Base-by-base conservation (phyloP, 192 early-diverging fungal genomes). In the Coemansia sp. region DNA sequence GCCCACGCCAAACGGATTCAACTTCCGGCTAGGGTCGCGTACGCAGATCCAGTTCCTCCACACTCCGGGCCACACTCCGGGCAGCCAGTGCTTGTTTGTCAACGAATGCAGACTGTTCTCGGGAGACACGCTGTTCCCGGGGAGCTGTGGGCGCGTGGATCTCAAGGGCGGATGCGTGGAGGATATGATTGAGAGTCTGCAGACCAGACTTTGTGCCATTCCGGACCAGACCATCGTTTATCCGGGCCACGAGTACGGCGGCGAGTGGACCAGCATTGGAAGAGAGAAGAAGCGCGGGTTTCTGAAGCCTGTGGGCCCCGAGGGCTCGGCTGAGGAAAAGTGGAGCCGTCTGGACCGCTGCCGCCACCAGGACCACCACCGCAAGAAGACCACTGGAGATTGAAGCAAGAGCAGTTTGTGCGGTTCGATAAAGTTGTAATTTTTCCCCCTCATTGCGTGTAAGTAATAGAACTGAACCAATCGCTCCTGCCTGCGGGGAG, bases 51-150 rank as follows among this genome's bases (percentile, higher is more conserved):
- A 81, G 62, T 94, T 95, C 72, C 71, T 94, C 41, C 95, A 98
- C 71, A 95, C 92, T n/a, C 95, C 95, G 3, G 95, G 95, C 15
- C 95, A 98, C 71, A 92, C 95, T 26, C 87, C 89, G 4, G 95
- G 95, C 9, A 92, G 89, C 63, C 93, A 95, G 75, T 92, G 91
- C 63, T 63, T 98, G 18, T 49, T 95, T 49, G 85, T 96, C 8
- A 94, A 93, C 79, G 82, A 77, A 4, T 82, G 75, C 47, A 76
- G 93, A 38, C 79, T 98, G 68, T 83, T 98, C 45, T 90, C 89
- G 39, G 95, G 95, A 13, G 95, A 98, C 69, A 95, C 93, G 15
- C 77, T 98, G 49, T 95, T 94, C 70, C 89, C 90, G 0, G 85
- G 89, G 15, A 65, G 79, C 13, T 95, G 91, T 68, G 94, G 95